Evolutionary conservation across 2,329 filamentous ascomycete species (phyloP).

Genomic region (Phoma sp.): DNA sequence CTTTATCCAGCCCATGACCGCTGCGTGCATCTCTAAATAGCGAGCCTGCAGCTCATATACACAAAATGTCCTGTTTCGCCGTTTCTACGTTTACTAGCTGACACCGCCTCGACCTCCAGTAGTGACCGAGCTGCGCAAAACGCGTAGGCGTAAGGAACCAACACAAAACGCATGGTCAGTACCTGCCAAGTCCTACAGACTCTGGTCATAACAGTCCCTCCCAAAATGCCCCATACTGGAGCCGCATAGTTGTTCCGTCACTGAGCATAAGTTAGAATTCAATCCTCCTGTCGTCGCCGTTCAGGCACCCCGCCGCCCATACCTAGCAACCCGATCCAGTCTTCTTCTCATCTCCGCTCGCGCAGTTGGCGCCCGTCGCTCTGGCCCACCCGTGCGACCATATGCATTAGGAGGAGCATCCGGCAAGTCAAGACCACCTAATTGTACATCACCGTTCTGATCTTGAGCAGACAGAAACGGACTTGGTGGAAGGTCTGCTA

Average conservation of each 20-base stretch:
- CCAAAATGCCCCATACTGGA: slow-evolving; percentile 8
- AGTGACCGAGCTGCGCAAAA: too few species aligned
- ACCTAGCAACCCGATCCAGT: slow-evolving; percentile 27
- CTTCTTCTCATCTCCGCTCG: slow-evolving; percentile 34
- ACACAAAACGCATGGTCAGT: too few species aligned
- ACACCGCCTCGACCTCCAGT: background rate
- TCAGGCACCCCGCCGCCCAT: slow-evolving; percentile 8
- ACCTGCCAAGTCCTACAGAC: too few species aligned
- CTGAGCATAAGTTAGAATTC: background rate
- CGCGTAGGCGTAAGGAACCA: too few species aligned
- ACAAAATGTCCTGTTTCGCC: too few species aligned
- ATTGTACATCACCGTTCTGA: background rate
- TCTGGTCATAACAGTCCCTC: background rate
- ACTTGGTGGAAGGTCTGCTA: slow-evolving; percentile 44
- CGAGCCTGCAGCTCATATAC: too few species aligned
- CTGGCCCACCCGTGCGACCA: slow-evolving; percentile 3
- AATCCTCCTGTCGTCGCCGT: background rate
- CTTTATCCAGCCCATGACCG: too few species aligned
- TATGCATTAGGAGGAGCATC: background rate
- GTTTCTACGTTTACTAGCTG: too few species aligned
- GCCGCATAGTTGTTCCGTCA: slow-evolving; percentile 1
- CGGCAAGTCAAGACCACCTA: background rate
- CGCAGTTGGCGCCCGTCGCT: slow-evolving; percentile 25
- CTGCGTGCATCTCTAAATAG: too few species aligned
- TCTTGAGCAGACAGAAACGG: slow-evolving; percentile 38